Percentiles rank a stretch among this genome's conserved stretches.
phyloP scores from a whole-genome alignment of 208 protist genomes.

The Leishmania martiniquensis region DNA sequence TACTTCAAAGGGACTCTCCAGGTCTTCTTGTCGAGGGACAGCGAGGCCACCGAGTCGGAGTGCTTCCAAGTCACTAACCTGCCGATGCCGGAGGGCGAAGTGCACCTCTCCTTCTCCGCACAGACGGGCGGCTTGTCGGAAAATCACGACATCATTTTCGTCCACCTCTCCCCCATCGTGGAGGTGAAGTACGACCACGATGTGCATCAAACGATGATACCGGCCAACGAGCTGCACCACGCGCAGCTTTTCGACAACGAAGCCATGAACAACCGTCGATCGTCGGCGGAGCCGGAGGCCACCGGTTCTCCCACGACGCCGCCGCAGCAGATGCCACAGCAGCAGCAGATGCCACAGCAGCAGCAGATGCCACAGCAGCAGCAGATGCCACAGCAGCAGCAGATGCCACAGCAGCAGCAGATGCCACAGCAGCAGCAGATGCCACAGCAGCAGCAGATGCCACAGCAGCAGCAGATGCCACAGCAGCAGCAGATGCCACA shows the following conservation, averaged over 20 bases:
- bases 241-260: constrained; percentile 37
- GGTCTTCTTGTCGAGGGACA: constrained; percentile 51
- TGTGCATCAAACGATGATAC: constrained; percentile 32
- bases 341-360: constrained; percentile 16
- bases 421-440: constrained; percentile 1
- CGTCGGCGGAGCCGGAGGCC: background rate
- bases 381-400: constrained; percentile 14
- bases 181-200: constrained; percentile 63
- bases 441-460: constrained; percentile 5
- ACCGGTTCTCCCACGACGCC: background rate
- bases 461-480: constrained; percentile 13
- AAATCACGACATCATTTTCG: constrained; percentile 80
- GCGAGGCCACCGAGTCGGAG: constrained; percentile 44
- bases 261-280: constrained; percentile 30
- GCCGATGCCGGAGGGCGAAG: constrained; percentile 26
- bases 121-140: constrained; percentile 61
- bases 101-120: constrained; percentile 74
- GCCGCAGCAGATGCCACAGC: background rate
- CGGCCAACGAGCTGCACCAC: background rate
- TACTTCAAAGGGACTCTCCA: constrained; percentile 49
- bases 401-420: constrained; percentile 4
- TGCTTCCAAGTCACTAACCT: constrained; percentile 56
- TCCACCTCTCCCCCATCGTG: constrained; percentile 62
- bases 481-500: background rate
- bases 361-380: constrained; percentile 7